Conservation (phyloP, 805 yeast genomes). For the Lachancea sp. region DNA sequence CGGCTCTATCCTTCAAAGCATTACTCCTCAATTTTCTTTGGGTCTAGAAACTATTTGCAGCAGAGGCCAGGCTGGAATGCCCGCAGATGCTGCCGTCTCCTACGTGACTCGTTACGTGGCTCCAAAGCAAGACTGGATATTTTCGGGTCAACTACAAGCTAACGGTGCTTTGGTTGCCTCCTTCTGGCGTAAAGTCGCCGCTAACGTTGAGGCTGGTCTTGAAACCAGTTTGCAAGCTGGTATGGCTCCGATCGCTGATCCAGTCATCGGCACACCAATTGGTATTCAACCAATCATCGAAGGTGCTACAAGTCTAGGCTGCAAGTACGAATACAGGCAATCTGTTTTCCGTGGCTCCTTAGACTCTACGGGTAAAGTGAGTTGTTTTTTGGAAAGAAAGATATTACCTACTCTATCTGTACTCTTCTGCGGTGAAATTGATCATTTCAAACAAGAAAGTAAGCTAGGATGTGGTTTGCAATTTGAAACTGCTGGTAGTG, state of each 20-base stretch:
- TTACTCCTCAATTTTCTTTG: slow-evolving; percentile 74
- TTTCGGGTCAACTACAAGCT: slow-evolving; percentile 87
- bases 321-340: slow-evolving; percentile 96
- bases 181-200: slow-evolving; percentile 90
- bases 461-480: slow-evolving; percentile 91
- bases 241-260: slow-evolving; percentile 66
- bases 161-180: slow-evolving; percentile 86
- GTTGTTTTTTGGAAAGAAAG: slow-evolving; percentile 87
- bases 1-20: slow-evolving; percentile 83
- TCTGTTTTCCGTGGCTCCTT: slow-evolving; percentile 92
- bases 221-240: slow-evolving; percentile 79
- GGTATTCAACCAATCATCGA: slow-evolving; percentile 82
- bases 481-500: slow-evolving; percentile 91
- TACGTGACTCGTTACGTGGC: slow-evolving; percentile 86
- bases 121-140: slow-evolving; percentile 71
- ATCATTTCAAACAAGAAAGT: slow-evolving; percentile 72
- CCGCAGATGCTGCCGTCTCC: slow-evolving; percentile 88
- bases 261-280: slow-evolving; percentile 70
- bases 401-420: slow-evolving; percentile 86
- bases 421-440: slow-evolving; percentile 86
- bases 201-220: slow-evolving; percentile 90
- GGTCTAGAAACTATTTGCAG: slow-evolving; percentile 93
- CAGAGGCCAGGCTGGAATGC: slow-evolving; percentile 55
- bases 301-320: slow-evolving; percentile 90
- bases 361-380: slow-evolving; percentile 85